Base-by-base conservation (phyloP, 2,329 filamentous ascomycete genomes). In the Fusarium nygamai region DNA sequence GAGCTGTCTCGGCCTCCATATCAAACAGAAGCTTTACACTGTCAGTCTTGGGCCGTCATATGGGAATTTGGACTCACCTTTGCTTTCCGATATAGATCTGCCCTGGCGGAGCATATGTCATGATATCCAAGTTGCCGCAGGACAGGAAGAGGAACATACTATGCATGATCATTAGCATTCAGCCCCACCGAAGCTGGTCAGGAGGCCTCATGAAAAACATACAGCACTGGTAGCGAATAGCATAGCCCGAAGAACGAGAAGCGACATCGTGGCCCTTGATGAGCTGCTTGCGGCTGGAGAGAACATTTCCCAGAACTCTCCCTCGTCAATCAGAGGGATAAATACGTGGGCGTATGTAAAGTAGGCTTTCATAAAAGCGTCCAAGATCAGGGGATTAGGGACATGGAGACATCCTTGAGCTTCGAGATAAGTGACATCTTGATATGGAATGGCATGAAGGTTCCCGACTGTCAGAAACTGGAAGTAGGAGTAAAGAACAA, bases 281-380 rank as follows among this genome's bases (percentile, higher is more conserved):
- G 22, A 20, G 7, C 20, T 24, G 33, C 5, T 22, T 29, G 47
- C 6, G 38, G 33, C 20, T 14, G 17, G 14, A 29, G 47, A 63
- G 16, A 33, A 27, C 33, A 63, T 63, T 17, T 47, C 24, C 60
- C 41, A 63, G 16, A 63, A 58, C 14, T 63, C 51, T 31, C 60
- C 50, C 51, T 63, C 50, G 13, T 63, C 60, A 4, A 58, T 27
- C 1, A 63, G 17, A 24, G 60, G 60, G 4, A 58, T 33, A 3
- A 47, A 63, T 27, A 39, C 16, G 9, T 58, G 50, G 20, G 38
- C 19, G 38, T 63, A 14, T 39, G 13, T 27, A 22, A 63, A 63
- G 17, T 46, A 63, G 13, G n/a, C 29, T 5, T 24, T 31, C 31
- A 39, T 39, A 53, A 63, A 63, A 6, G 22, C 17, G 3, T 58